A percentile compares a stretch with the other conserved stretches of the same genome.
These are phyloP conservation scores for Paecilomyces sp. DNA, from an alignment of 2,329 filamentous ascomycete species.

Conservation along the genomic window DNA sequence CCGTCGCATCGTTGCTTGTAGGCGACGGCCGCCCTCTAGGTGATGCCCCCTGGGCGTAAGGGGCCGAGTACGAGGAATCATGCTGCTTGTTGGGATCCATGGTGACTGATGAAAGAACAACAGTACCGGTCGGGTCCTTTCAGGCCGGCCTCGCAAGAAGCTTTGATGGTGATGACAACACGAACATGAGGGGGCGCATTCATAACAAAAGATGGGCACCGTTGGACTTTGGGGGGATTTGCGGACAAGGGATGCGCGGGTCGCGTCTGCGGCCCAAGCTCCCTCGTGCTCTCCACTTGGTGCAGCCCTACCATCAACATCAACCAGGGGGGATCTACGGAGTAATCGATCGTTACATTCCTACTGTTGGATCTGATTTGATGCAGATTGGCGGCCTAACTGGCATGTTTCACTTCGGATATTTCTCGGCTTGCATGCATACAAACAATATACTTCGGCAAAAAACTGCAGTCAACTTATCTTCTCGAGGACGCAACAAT, in stretches of 20 bases:
- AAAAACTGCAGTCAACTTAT: not conserved
- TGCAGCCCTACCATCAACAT: not conserved
- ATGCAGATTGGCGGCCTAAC: not conserved
- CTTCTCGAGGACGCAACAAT: not conserved
- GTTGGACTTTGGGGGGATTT: not conserved
- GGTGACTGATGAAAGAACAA: not conserved
- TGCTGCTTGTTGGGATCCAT: not conserved
- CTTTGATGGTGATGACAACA: not conserved
- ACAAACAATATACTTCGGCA: not conserved
- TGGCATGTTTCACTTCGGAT: not conserved
- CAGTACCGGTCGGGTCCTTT: not conserved
- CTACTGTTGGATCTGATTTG: not conserved
- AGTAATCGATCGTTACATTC: not conserved
- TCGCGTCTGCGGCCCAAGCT: not conserved
- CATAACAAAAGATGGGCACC: not conserved
- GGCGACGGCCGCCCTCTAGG: not conserved
- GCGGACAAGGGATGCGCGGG: not conserved
- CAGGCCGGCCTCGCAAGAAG: not conserved
- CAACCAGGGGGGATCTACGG: not conserved
- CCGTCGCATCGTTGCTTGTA: conserved; percentile 11
- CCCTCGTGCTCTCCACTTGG: not conserved
- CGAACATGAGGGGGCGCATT: not conserved
- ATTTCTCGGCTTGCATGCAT: not conserved
- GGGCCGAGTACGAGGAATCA: not conserved
- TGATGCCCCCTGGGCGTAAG: not conserved